Base-by-base conservation (phyloP, 331 rosid species). In the Malus hybrid region DNA sequence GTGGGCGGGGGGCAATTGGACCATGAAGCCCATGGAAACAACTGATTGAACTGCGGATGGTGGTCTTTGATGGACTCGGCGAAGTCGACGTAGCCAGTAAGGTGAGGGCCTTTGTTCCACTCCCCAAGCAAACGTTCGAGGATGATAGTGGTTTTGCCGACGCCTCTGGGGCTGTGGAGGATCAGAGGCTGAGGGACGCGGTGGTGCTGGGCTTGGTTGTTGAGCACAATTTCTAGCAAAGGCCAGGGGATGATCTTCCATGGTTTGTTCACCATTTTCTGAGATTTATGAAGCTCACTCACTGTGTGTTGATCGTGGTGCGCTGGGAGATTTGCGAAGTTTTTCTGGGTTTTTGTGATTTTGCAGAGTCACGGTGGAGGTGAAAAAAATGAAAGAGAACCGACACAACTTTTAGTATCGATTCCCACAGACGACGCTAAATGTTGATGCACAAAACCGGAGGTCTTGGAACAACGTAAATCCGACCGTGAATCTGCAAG, bases 81-180 rank as follows among this genome's bases (percentile, higher is more conserved):
- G 31, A 90, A 92, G 73, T 92, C 99, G 2, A 94, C 84, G 62
- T 92, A 94, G 20, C 93, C 96, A 14, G 97, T 87, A 63, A 94
- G 39, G 85, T 94, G 96, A 18, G 97, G 97, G 24, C 86, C 87
- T 80, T 82, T 86, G 86, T 87, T 94, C 99, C 99, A 92, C 18
- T 86, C 90, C 29, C 76, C 65, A 60, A 90, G 93, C 39, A 94
- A 85, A 70, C 99, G 97, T 72, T 92, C 85, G 72, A 87, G 92
- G 27, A 94, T 83, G 89, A 94, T 92, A 24, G 99, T 86, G 73
- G 97, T 94, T 86, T 94, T 92, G 7, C 99, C 99, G 50, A 83
- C 93, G 84, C 97, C 97, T 76, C 97, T 77, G 67, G 97, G 99
- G 24, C 97, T 96, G 73, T 94, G 99, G 46, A 94, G 94, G 77